A percentile compares a stretch with the other conserved stretches of the same genome.
Evolutionary conservation across 768 basidiomycete species (phyloP).

Genomic region (Tephrocybe rancida): DNA sequence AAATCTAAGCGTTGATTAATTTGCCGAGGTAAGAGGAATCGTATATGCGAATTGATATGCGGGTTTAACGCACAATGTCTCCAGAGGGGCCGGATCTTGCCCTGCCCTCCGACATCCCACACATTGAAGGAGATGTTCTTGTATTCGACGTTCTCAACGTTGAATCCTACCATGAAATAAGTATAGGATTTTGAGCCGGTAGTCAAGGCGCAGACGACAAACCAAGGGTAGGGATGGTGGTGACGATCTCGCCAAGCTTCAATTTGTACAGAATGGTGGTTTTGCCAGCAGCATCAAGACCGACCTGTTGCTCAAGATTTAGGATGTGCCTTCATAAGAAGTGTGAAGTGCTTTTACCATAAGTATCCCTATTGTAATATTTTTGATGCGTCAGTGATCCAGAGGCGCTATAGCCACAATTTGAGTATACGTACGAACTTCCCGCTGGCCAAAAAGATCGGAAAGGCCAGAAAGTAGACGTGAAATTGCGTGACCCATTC

Average conservation of each 20-base stretch:
- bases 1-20: slow-evolving; percentile 70
- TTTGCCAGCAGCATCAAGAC: slow-evolving; percentile 99
- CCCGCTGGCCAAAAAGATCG: slow-evolving; percentile 99
- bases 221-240: slow-evolving; percentile 99
- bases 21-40: slow-evolving; percentile 20
- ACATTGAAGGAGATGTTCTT: slow-evolving; percentile 99
- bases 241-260: slow-evolving; percentile 99
- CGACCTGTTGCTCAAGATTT: slow-evolving; percentile 60
- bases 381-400: slow-evolving; percentile 31
- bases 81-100: slow-evolving; percentile 99
- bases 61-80: slow-evolving; percentile 86
- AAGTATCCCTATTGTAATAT: slow-evolving; percentile 84
- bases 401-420: slow-evolving; percentile 27
- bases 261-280: slow-evolving; percentile 99
- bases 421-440: slow-evolving; percentile 84
- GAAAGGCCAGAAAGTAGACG: slow-evolving; percentile 71
- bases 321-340: slow-evolving; percentile 13
- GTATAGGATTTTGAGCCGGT: slow-evolving; percentile 22
- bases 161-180: slow-evolving; percentile 82
- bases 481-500: slow-evolving; percentile 82
- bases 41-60: slow-evolving; percentile 13
- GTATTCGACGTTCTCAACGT: slow-evolving; percentile 99
- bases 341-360: slow-evolving; percentile 60
- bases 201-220: slow-evolving; percentile 31
- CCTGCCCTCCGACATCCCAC: slow-evolving; percentile 99